Evolutionary conservation across 257 asterid species (phyloP).

Genomic region (Perilla frutescens): DNA sequence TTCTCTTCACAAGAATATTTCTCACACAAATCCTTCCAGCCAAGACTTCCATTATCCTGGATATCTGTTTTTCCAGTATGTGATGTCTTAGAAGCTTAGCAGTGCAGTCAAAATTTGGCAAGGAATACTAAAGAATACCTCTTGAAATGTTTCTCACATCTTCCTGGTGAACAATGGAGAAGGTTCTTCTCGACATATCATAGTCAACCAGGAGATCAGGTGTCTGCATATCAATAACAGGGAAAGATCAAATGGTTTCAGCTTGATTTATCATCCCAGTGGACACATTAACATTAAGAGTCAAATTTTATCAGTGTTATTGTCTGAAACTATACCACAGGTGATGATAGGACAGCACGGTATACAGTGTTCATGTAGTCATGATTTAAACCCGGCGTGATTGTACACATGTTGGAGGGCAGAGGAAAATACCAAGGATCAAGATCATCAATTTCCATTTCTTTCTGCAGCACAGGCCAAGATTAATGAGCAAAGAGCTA

Average conservation of each 20-base stretch:
- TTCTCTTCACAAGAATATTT: conserved; percentile 65
- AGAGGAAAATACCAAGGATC: conserved; percentile 92
- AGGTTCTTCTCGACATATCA: conserved; percentile 68
- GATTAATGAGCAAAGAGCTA: conserved; percentile 24
- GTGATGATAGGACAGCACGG: conserved; percentile 89
- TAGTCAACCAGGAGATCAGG: conserved; percentile 92
- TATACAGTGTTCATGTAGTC: conserved; percentile 67
- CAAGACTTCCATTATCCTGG: conserved; percentile 36
- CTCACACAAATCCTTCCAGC: conserved; percentile 57
- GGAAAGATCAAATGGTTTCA: conserved; percentile 5
- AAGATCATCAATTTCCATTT: conserved; percentile 62
- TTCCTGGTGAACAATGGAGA: conserved; percentile 75
- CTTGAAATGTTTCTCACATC: conserved; percentile 51
- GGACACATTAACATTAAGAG: neutral
- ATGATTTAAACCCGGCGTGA: conserved; percentile 83
- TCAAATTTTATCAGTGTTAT: conserved; percentile 11
- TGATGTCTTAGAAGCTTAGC: conserved; percentile 32
- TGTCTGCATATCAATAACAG: conserved; percentile 55
- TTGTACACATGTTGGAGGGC: conserved; percentile 68
- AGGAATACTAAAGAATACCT: conserved; percentile 25
- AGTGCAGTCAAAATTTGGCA: conserved; percentile 18
- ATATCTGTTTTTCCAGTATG: conserved; percentile 33
- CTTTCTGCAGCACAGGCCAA: conserved; percentile 51
- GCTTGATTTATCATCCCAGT: neutral
- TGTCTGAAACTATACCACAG: conserved; percentile 63